phyloP scores from a whole-genome alignment of 495 filamentous ascomycete species.

The Parachaetomium inaequale region DNA sequence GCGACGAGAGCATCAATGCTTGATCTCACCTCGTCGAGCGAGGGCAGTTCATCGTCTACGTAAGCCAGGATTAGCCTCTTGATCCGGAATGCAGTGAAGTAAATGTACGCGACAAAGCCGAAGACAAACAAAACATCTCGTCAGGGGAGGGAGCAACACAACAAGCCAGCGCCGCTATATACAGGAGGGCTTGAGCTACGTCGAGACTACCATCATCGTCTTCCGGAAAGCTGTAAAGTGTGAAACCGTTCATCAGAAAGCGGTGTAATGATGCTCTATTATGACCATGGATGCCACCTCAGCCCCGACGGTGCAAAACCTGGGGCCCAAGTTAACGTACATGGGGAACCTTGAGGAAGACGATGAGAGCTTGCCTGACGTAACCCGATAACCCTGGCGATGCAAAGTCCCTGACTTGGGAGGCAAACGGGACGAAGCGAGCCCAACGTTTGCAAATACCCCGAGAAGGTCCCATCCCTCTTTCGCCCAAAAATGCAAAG shows the following conservation, averaged over 20 bases:
- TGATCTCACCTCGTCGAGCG: constrained; percentile 50
- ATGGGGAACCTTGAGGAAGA: constrained; percentile 59
- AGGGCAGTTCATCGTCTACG: constrained; percentile 49
- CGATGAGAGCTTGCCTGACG: constrained; percentile 62
- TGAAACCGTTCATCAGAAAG: constrained; percentile 25
- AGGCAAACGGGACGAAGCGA: constrained; percentile 11
- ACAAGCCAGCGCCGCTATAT: constrained; percentile 32
- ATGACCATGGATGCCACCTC: constrained; percentile 40
- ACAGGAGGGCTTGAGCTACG: constrained; percentile 44
- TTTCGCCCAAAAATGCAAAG: constrained; percentile 30
- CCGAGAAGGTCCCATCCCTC: neutral
- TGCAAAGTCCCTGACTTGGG: constrained; percentile 23
- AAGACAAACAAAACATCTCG: neutral
- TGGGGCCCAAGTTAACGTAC: constrained; percentile 69
- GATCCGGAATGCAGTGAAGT: constrained; percentile 21
- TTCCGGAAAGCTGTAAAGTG: constrained; percentile 42
- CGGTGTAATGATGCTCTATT: constrained; percentile 47
- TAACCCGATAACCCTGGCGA: constrained; percentile 41
- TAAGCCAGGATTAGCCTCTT: constrained; percentile 37
- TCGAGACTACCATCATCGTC: constrained; percentile 53
- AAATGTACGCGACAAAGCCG: constrained; percentile 6
- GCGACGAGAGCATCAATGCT: constrained; percentile 58
- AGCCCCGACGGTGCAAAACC: constrained; percentile 42
- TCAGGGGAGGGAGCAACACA: constrained; percentile 15
- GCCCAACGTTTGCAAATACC: constrained; percentile 3